These are phyloP conservation scores for Phytophthora palmivora DNA, from an alignment of 352 stramenopile genomes.

Conservation along the genomic window DNA sequence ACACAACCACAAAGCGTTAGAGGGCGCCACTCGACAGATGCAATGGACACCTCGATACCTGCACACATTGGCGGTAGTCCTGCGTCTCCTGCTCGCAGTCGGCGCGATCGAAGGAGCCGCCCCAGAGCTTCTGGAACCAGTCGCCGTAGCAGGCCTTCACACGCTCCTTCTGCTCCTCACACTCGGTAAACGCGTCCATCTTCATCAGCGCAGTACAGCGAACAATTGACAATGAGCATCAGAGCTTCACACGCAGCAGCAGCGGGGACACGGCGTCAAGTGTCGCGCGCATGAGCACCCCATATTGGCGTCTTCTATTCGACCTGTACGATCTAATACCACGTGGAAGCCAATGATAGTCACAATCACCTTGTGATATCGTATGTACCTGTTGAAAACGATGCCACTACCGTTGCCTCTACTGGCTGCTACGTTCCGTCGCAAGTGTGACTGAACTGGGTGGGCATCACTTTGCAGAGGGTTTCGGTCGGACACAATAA, in stretches of 20 bases:
- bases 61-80: slow-evolving; percentile 76
- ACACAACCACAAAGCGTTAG: not conserved
- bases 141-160: slow-evolving; percentile 84
- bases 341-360: not conserved
- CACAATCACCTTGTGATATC: not conserved
- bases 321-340: slow-evolving; percentile 20
- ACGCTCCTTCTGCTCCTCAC: slow-evolving; percentile 77
- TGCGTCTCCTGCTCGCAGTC: slow-evolving; percentile 77
- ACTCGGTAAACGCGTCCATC: slow-evolving; percentile 64
- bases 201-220: slow-evolving; percentile 16
- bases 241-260: not conserved
- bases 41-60: slow-evolving; percentile 31
- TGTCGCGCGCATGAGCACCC: slow-evolving; percentile 26
- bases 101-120: slow-evolving; percentile 63
- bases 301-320: slow-evolving; percentile 3
- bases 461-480: slow-evolving; percentile 5
- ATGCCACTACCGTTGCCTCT: slow-evolving; percentile 11
- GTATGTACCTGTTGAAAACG: slow-evolving; percentile 2
- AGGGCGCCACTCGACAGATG: not conserved
- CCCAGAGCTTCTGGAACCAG: slow-evolving; percentile 84
- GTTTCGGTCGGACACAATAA: slow-evolving; percentile 25
- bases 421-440: too few species aligned
- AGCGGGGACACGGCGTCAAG: slow-evolving; percentile 21
- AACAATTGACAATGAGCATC: slow-evolving; percentile 37
- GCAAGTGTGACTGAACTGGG: not conserved